Conservation (phyloP, 1,284 basidiomycete genomes). For the Rugiboletus extremiorientalis region DNA sequence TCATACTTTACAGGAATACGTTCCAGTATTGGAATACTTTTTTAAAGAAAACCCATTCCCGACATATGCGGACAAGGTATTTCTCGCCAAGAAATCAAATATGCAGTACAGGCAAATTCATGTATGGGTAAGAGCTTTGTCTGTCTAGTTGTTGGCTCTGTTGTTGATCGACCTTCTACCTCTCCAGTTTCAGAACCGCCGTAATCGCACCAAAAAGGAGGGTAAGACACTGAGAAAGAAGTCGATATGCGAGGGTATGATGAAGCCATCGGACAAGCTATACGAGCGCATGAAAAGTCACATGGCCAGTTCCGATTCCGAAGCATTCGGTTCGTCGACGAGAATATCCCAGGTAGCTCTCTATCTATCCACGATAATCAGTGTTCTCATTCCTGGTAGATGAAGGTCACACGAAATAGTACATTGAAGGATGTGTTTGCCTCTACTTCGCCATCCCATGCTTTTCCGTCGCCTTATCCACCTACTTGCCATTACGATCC, state of each 20-base stretch:
- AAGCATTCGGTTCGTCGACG: rapidly evolving
- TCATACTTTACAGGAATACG: constrained; percentile 37
- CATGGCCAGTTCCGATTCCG: not conserved
- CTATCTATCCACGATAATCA: rapidly evolving
- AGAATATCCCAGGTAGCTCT: not conserved
- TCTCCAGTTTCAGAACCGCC: constrained; percentile 24
- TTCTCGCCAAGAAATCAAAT: constrained; percentile 43
- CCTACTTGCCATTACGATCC: constrained; percentile 18
- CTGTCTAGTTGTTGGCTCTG: rapidly evolving
- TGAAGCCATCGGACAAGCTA: not conserved
- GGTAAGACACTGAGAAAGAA: not conserved
- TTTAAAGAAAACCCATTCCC: constrained; percentile 54
- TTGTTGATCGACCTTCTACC: not conserved
- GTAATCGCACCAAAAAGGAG: constrained; percentile 19
- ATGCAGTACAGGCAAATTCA: constrained; percentile 57
- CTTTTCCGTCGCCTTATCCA: constrained; percentile 22
- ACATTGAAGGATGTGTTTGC: not conserved
- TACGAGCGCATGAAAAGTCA: not conserved
- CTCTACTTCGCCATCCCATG: constrained; percentile 14
- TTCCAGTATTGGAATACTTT: constrained; percentile 49
- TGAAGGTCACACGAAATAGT: rapidly evolving
- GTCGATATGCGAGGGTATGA: not conserved
- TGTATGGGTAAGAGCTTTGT: constrained; percentile 48
- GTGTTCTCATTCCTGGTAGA: not conserved
- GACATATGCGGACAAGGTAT: constrained; percentile 40